Base-by-base conservation (phyloP, 106 monocot genomes). In the Dendrobium huoshanense region DNA sequence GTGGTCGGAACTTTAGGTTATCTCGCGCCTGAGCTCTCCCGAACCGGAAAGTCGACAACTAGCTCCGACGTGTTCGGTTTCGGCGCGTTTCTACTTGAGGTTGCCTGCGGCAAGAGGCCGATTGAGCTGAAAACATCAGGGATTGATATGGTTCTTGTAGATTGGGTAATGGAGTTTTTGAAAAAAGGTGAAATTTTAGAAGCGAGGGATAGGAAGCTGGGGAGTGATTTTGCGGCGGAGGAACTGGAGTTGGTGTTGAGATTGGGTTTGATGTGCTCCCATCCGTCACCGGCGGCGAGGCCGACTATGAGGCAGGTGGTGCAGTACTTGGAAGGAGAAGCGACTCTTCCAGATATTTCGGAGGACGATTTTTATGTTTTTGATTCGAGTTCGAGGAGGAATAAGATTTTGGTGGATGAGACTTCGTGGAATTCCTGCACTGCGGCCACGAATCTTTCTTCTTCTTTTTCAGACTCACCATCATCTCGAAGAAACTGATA, bases 41-140 rank as follows among this genome's bases (percentile, higher is more conserved):
- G 67, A 42, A 74, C 78, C 0, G 83, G 83, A 0, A 83, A 79
- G 70, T 78, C 79, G 9, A 79, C 83, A 2, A 44, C 31, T 16
- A 43, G 58, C 7, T 78, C 78, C 48, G 83, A 83, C 37, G 83
- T 74, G 2, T 83, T 47, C 48, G 83, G 72, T 6, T 83, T 72
- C 70, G 83, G 83, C 4, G 83, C 83, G 17, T 83, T 83, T 43
- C 41, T 83, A 17, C 73, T 83, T 47, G 83, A 83, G 70, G 83
- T 83, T 16, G 83, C 58, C 9, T 83, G 83, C 31, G 83, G 83
- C 8, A 72, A 73, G 47, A 78, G 73, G 79, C 83, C 83, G 47
- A 73, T 78, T 25, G 83, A 74, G 37, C 56, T 83, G 27, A 68
- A 67, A 8, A 59, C 67, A 0, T 67, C 79, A 13, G 79, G 68